Conservation (phyloP, 2,329 filamentous ascomycete species). For the Xylaria digitata region DNA sequence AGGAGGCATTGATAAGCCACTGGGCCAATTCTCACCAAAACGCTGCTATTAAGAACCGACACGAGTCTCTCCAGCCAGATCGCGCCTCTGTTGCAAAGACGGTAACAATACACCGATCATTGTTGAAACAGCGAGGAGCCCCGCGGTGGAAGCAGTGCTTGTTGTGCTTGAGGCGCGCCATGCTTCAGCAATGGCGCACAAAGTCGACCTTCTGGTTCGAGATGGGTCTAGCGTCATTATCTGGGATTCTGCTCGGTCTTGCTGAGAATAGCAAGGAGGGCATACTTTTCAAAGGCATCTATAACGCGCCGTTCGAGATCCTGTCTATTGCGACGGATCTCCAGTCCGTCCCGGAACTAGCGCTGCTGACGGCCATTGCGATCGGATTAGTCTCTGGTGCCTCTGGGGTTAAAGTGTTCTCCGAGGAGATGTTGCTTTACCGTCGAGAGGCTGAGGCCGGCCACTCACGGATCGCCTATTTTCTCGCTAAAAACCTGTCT, state of each 20-base stretch:
- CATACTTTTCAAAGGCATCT: conserved; percentile 65
- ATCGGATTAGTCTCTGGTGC: conserved; percentile 66
- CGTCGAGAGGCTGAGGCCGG: conserved; percentile 67
- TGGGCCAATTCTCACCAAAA: conserved; percentile 55
- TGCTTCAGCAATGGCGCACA: conserved; percentile 67
- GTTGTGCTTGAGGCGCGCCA: conserved; percentile 63
- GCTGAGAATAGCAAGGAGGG: conserved; percentile 62
- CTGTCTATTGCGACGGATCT: conserved; percentile 65
- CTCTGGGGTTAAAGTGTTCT: conserved; percentile 67
- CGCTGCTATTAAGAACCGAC: conserved; percentile 40
- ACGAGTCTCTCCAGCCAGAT: conserved; percentile 46
- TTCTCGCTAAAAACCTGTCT: conserved; percentile 64
- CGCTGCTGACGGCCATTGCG: conserved; percentile 64
- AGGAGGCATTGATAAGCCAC: conserved; percentile 61
- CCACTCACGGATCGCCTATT: conserved; percentile 67
- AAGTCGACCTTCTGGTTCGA: conserved; percentile 65
- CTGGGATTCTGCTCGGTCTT: conserved; percentile 66
- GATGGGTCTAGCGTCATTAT: conserved; percentile 62
- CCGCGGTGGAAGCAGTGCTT: conserved; percentile 61
- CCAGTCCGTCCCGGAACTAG: conserved; percentile 62
- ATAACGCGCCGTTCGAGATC: conserved; percentile 61
- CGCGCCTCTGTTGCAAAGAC: conserved; percentile 54
- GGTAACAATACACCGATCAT: conserved; percentile 53
- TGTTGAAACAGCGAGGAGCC: conserved; percentile 63
- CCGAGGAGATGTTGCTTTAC: conserved; percentile 66